phyloP scores from a whole-genome alignment of 2,329 filamentous ascomycete genomes.

The Cadophora sp. region DNA sequence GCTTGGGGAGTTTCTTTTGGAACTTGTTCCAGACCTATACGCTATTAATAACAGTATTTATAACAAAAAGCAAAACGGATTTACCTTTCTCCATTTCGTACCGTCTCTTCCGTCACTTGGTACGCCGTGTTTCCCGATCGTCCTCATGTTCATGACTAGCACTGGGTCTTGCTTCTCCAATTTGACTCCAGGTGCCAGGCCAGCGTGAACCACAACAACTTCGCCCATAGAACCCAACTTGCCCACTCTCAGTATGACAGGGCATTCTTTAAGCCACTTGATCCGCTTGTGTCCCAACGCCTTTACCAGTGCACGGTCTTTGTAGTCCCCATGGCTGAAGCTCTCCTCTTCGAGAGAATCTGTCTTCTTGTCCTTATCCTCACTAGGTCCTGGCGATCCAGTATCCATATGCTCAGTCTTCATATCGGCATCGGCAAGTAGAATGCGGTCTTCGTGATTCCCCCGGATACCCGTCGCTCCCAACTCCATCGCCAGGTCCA shows the following conservation, averaged over 20 bases:
- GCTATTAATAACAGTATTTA: conserved; percentile 30
- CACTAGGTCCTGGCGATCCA: conserved; percentile 35
- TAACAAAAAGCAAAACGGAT: too few relatives aligned
- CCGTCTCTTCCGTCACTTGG: conserved; percentile 41
- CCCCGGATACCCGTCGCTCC: conserved; percentile 85
- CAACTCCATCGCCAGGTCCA: conserved; percentile 75
- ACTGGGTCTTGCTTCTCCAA: conserved; percentile 76
- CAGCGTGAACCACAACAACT: conserved; percentile 83
- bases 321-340: conserved; percentile 40
- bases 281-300: conserved; percentile 59
- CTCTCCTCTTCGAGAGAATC: conserved; percentile 38
- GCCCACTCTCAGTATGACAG: conserved; percentile 81
- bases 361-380: conserved; percentile 40
- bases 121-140: conserved; percentile 45
- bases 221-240: conserved; percentile 63
- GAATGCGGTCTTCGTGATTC: conserved; percentile 88
- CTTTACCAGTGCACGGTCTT: conserved; percentile 40
- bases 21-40: conserved; percentile 60
- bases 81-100: conserved; percentile 43
- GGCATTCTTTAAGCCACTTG: conserved; percentile 72
- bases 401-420: conserved; percentile 42
- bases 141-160: conserved; percentile 92
- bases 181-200: conserved; percentile 77
- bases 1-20: conserved; percentile 48
- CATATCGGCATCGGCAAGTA: conserved; percentile 65